Conservation (phyloP, 2,329 filamentous ascomycete genomes). For the Alternaria arborescens region DNA sequence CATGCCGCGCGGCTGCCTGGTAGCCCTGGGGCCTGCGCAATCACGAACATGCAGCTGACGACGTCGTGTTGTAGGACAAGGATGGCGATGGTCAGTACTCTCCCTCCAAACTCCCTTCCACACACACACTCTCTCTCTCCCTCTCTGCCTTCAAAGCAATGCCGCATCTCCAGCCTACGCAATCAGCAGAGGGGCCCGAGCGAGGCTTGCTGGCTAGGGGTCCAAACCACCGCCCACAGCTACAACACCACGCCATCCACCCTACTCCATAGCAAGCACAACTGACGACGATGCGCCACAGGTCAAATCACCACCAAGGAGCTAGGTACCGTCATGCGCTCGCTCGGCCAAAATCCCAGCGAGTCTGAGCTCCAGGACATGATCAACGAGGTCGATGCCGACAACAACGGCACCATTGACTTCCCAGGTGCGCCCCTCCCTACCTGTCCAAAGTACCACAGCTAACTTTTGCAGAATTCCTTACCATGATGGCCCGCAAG, state of each 20-base stretch:
- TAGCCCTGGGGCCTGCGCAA: constrained; percentile 9
- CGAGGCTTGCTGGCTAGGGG: constrained; percentile 1
- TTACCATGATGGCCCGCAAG: constrained; percentile 71
- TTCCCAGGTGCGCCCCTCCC: constrained; percentile 61
- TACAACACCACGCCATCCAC: no score
- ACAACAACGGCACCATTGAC: constrained; percentile 72
- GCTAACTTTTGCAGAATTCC: constrained; percentile 61
- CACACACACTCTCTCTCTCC: not conserved
- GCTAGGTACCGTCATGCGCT: constrained; percentile 70
- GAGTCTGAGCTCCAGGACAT: constrained; percentile 71
- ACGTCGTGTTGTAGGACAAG: constrained; percentile 59
- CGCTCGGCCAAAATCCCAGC: constrained; percentile 69
- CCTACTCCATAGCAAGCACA: constrained; percentile 1
- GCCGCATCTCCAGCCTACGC: not conserved
- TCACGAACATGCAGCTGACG: constrained; percentile 35
- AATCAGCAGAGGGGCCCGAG: not conserved
- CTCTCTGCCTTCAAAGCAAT: not conserved
- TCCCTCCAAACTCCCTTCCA: constrained; percentile 3
- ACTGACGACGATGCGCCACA: constrained; percentile 46
- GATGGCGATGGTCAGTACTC: constrained; percentile 63
- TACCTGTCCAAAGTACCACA: not conserved
- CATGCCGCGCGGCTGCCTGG: constrained; percentile 36
- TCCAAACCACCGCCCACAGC: constrained; percentile 1
- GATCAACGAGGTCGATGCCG: constrained; percentile 72
- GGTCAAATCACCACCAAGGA: constrained; percentile 71